These are phyloP conservation scores for Epichloe aotearoae DNA, from an alignment of 2,329 filamentous ascomycete species.

Conservation along the genomic window DNA sequence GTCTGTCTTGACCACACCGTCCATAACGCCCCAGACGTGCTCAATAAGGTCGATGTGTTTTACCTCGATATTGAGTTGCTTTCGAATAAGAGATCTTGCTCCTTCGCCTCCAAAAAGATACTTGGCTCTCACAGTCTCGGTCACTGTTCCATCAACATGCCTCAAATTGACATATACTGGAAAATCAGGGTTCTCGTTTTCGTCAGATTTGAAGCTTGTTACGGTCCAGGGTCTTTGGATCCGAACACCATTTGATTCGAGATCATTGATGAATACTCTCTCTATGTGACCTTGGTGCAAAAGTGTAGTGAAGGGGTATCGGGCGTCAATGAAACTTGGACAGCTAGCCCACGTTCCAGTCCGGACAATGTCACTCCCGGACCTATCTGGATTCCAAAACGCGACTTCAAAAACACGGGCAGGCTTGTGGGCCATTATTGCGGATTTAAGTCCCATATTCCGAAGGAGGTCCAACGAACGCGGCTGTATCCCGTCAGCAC, in stretches of 20 bases:
- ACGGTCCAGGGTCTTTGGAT: slow-evolving; percentile 56
- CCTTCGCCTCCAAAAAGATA: slow-evolving; percentile 63
- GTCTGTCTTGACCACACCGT: slow-evolving; percentile 57
- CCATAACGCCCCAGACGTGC: slow-evolving; percentile 66
- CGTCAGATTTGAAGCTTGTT: slow-evolving; percentile 44
- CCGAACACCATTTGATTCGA: slow-evolving; percentile 45
- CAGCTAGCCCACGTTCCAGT: slow-evolving; percentile 77
- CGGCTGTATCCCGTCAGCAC: slow-evolving; percentile 85
- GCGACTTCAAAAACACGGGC: slow-evolving; percentile 72
- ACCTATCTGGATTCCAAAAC: slow-evolving; percentile 54
- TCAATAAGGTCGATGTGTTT: slow-evolving; percentile 57
- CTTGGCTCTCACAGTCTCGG: slow-evolving; percentile 55
- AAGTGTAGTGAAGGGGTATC: slow-evolving; percentile 58
- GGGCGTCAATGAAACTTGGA: slow-evolving; percentile 65
- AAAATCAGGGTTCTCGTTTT: slow-evolving; percentile 46
- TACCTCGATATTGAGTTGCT: slow-evolving; percentile 56
- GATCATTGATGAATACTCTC: slow-evolving; percentile 52
- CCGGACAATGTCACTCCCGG: slow-evolving; percentile 44
- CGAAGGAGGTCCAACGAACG: slow-evolving; percentile 74
- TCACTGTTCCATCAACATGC: slow-evolving; percentile 58
- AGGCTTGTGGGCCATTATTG: slow-evolving; percentile 76
- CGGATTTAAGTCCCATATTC: slow-evolving; percentile 80
- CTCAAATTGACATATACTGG: slow-evolving; percentile 69
- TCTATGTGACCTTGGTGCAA: slow-evolving; percentile 62
- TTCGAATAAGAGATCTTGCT: slow-evolving; percentile 51